Evolutionary conservation across 129 eudicot species (phyloP).

Genomic region (Cynara cardunculus): DNA sequence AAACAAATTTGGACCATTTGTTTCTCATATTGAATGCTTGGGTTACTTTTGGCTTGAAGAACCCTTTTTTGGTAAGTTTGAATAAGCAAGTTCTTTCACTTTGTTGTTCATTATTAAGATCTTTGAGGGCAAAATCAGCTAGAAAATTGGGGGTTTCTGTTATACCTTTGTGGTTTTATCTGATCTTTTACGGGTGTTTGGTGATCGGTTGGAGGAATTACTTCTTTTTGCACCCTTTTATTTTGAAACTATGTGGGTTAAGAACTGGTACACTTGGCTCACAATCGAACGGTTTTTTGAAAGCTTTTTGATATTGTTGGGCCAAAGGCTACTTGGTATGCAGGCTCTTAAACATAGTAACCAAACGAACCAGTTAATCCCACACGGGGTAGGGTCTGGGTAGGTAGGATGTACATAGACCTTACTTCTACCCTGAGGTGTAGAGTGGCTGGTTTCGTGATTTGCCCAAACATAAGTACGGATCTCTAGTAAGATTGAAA

Average conservation of each 20-base stretch:
- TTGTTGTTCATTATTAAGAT: neutral
- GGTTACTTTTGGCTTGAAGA: constrained; percentile 5
- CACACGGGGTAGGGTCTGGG: too few relatives aligned
- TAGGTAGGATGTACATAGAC: too few relatives aligned
- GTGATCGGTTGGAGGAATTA: neutral
- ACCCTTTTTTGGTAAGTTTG: constrained; percentile 2
- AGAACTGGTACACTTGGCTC: neutral
- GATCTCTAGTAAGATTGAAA: neutral
- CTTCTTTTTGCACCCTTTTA: neutral
- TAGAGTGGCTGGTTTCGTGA: neutral
- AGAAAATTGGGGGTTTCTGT: constrained; percentile 4
- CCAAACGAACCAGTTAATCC: neutral
- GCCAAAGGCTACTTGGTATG: neutral
- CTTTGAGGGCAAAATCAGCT: neutral
- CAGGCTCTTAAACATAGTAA: too few relatives aligned
- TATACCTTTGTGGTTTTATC: neutral
- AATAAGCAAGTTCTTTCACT: neutral
- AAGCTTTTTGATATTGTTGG: neutral
- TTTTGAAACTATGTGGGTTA: neutral
- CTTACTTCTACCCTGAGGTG: neutral
- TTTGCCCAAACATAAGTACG: neutral
- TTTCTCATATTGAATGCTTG: constrained; percentile 1
- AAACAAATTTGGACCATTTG: neutral
- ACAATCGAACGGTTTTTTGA: neutral
- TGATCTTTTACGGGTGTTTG: neutral